phyloP scores from a whole-genome alignment of 208 protist genomes.

The Trypanosoma grayi region DNA sequence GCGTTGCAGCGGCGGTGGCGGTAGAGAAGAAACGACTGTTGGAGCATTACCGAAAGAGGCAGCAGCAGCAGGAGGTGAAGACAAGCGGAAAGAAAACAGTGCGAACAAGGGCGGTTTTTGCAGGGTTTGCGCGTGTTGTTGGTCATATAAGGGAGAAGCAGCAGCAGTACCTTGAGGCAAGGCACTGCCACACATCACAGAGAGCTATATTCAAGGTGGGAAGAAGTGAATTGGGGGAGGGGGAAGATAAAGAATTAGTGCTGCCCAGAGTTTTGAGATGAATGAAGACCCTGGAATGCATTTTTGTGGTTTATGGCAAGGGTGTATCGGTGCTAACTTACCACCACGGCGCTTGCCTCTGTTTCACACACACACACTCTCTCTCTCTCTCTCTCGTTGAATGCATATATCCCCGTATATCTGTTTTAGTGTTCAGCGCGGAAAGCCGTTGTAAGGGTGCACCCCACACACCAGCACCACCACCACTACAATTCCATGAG shows the following conservation, averaged over 20 bases:
- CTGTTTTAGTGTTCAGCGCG: no score
- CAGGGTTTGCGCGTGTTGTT: slow-evolving; percentile 31
- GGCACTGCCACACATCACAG: not conserved
- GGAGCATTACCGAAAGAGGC: not conserved
- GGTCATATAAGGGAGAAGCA: slow-evolving; percentile 11
- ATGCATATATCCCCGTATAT: no score
- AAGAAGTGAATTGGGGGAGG: no score
- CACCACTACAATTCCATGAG: not conserved
- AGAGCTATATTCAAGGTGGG: not conserved
- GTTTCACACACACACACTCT: no score
- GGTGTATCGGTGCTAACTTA: no score
- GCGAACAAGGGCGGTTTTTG: slow-evolving; percentile 30
- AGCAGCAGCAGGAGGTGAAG: not conserved
- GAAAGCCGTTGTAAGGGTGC: not conserved
- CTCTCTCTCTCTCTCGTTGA: no score
- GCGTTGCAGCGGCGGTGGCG: slow-evolving; percentile 38
- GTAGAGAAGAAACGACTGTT: slow-evolving; percentile 24
- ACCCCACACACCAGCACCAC: no score
- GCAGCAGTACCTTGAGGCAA: slow-evolving; percentile 3
- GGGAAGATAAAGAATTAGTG: no score
- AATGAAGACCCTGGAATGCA: no score
- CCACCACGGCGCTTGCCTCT: no score
- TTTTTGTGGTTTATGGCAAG: no score
- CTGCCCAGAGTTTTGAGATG: no score
- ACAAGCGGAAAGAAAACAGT: slow-evolving; percentile 13